Evolutionary conservation across 2,329 filamentous ascomycete species (phyloP), one percentile per base, ranked within the genome.

Genomic region (Xylaria polymorpha): DNA sequence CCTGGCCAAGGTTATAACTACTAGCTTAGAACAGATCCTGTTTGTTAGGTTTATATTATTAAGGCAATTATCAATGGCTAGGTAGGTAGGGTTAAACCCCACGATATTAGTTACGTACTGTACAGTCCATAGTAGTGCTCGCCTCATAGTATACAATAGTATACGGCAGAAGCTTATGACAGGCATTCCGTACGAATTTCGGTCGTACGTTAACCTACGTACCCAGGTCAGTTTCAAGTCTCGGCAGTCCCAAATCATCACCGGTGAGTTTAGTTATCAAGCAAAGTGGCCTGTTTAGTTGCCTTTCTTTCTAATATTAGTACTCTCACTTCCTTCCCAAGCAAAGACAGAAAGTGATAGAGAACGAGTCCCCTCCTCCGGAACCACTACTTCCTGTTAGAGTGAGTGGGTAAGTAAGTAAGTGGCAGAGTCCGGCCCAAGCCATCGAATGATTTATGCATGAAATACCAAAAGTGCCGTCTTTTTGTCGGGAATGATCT

Each of bases 361-460:
- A n/a, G 20, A 53, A 37, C 4, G 37, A 39, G 51, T 20, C 18
- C 51, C n/a, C 15, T 29, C 18, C 50, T n/a, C 29, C 29, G 6
- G 32, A 29, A 29, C 25, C 4, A 37, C 35, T 5, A 37, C 10
- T 37, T 37, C 7, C 35, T 37, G 35, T 37, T 44, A n/a, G 8
- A 3, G 14, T 44, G 41, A 44, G 41, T 50, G 22, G 22, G 9
- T 20, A 15, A 5, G 29, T 39, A 9, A 12, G 53, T 57, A 35
- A 12, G 53, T 57, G 35, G 53, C 32, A 39, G 51, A 61, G 58
- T 50, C 64, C 43, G 37, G 64, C 58, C 50, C 58, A 62, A 53
- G 22, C 64, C 48, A 50, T 56, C 18, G 51, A 35, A 62, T 10
- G 58, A 67, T 67, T 35, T 25, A 25, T 67, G 64, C 64, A 67